These are phyloP conservation scores for Monosporozyma servazzii DNA, from an alignment of 805 yeast genomes.

Conservation along the genomic window DNA sequence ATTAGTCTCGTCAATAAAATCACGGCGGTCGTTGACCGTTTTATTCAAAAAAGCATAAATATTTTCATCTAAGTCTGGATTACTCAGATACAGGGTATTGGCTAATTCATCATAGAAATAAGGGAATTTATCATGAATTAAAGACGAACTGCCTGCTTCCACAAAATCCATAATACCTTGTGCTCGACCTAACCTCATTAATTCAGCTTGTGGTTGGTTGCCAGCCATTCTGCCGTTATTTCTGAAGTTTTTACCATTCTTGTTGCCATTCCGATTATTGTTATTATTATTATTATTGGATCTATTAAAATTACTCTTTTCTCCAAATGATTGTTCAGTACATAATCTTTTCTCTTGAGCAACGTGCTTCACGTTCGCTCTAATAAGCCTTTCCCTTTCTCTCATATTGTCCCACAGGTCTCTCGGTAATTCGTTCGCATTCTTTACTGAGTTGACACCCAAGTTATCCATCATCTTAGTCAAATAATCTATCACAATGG, in stretches of 20 bases:
- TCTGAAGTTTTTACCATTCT: not conserved
- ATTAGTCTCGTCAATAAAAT: not conserved
- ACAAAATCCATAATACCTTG: not conserved
- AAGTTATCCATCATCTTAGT: not conserved
- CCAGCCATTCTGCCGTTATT: not conserved
- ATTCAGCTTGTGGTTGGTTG: not conserved
- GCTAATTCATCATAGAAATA: not conserved
- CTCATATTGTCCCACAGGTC: not conserved
- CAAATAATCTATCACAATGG: not conserved
- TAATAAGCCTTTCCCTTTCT: not conserved
- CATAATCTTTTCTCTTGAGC: not conserved
- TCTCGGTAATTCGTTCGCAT: not conserved
- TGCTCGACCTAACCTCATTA: not conserved
- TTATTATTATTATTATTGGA: conserved; percentile 5
- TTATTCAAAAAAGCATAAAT: not conserved
- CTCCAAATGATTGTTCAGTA: conserved; percentile 1
- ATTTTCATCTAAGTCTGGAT: not conserved
- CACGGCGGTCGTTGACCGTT: too few relatives aligned
- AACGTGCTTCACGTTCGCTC: not conserved
- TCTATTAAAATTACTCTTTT: not conserved
- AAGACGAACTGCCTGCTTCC: not conserved
- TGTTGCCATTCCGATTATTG: conserved; percentile 7
- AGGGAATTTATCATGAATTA: not conserved
- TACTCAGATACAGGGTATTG: too few relatives aligned
- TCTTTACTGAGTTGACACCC: not conserved